Evolutionary conservation across 2,329 filamentous ascomycete genomes (phyloP), one percentile per base, ranked within the genome.

Genomic region (Penicillium sp.): DNA sequence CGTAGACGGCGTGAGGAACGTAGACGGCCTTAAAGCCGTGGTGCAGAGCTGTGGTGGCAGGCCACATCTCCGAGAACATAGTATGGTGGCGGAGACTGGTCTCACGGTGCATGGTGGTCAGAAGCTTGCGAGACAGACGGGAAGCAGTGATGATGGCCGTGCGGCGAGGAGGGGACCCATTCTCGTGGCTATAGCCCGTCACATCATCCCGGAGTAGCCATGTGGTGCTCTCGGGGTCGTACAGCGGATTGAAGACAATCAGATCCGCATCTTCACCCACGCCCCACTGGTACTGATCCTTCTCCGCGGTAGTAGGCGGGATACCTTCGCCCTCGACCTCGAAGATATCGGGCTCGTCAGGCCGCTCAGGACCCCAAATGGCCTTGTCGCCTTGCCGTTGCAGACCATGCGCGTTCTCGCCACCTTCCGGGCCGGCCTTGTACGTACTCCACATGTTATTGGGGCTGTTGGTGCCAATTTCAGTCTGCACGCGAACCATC

Each of bases 41-140:
- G 62, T 97, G 93, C 10, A 98, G 83, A 1, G 93, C 91, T 1
- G 91, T 88, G 0, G 91, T 95, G 0, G 89, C 89, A 0, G 93
- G 92, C 92, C 92, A 97, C 93, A 97, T 97, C 77, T 98, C 94
- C 0, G 93, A 91, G 75, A 96, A 96, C 81, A 95, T 96, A 65
- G 91, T 91, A 76, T 96, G 91, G 69, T 93, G 93, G 72, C 89
- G 89, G 70, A 91, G 85, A 33, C 88, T 87, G 4, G 93, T 97
- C 80, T 97, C 93, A 58, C 87, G 85, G 80, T 98, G 94, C 94
- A 98, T 98, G 19, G 89, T 89, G 63, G 88, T 81, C 14, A 98
- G 83, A 52, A 97, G 86, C 51, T 87, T 87, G 52, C 88, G 87
- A 13, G 90, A 95, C 79, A 98, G 89, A 56, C 94, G 87, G 0